These are phyloP conservation scores for Quercus parvula DNA, from an alignment of 306 rosid genomes.

Conservation along the genomic window DNA sequence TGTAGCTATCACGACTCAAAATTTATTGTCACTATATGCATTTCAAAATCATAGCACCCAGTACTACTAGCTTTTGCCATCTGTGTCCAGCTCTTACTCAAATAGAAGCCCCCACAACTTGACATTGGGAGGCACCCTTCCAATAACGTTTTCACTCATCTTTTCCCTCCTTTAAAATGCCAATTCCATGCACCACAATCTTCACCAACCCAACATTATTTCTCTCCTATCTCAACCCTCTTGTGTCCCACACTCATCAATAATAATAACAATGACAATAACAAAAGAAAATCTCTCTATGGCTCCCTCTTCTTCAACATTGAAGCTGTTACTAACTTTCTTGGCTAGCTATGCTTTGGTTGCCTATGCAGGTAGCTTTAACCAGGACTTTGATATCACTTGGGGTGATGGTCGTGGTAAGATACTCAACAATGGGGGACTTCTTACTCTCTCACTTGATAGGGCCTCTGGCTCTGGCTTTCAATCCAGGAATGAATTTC, in stretches of 20 bases:
- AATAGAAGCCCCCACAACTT: background rate
- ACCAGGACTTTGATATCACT: constrained; percentile 48
- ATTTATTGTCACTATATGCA: no score
- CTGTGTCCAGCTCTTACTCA: constrained; percentile 25
- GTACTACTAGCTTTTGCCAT: constrained; percentile 7
- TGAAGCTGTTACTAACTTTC: constrained; percentile 9
- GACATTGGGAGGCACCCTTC: background rate
- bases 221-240: no score
- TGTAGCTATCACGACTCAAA: no score
- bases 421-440: constrained; percentile 53
- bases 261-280: no score
- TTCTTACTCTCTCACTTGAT: constrained; percentile 56
- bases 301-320: background rate
- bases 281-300: no score
- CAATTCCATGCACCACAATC: background rate
- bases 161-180: background rate
- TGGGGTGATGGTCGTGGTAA: constrained; percentile 76
- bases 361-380: constrained; percentile 36
- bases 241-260: no score
- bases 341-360: constrained; percentile 22
- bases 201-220: no score
- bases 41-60: background rate
- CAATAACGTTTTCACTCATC: background rate
- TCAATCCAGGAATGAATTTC: constrained; percentile 54
- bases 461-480: constrained; percentile 71